A percentile compares a stretch with the other conserved stretches of the same genome.
Evolutionary conservation across 495 filamentous ascomycete species (phyloP).

Genomic region (Aspergillus baeticus): DNA sequence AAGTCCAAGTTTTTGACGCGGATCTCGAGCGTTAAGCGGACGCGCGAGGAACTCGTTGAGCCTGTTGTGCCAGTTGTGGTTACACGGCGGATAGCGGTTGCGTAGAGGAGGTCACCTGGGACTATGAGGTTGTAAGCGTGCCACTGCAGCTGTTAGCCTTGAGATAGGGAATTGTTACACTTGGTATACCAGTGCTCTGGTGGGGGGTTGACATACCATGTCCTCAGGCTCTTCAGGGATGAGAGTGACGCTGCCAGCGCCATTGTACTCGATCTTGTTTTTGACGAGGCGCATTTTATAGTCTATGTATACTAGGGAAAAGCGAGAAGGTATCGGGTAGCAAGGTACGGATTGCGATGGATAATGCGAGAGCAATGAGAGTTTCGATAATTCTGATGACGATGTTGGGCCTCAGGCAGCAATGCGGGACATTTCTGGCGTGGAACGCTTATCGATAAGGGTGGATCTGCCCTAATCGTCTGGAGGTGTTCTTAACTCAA

Average conservation of each 20-base stretch:
- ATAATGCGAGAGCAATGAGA: background rate
- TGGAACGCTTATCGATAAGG: constrained; percentile 25
- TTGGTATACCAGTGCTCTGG: background rate
- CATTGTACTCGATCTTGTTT: constrained; percentile 70
- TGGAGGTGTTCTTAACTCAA: too few relatives aligned
- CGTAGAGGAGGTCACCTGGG: constrained; percentile 73
- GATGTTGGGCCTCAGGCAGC: constrained; percentile 12
- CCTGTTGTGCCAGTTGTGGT: constrained; percentile 68
- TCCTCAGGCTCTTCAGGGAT: constrained; percentile 92
- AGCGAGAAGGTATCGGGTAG: background rate
- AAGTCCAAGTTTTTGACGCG: constrained; percentile 84
- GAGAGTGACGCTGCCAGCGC: constrained; percentile 76
- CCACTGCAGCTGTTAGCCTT: constrained; percentile 57
- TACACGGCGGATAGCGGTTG: constrained; percentile 80
- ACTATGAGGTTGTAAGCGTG: constrained; percentile 94
- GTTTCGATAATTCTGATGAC: constrained; percentile 2
- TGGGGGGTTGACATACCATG: constrained; percentile 61
- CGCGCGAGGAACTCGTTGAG: constrained; percentile 68
- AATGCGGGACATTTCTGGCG: constrained; percentile 19
- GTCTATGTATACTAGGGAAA: background rate
- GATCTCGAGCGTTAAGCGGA: constrained; percentile 78
- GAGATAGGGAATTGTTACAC: background rate
- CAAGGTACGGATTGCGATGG: background rate
- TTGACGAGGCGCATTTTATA: constrained; percentile 67
- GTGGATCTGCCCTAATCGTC: background rate